These are phyloP conservation scores for Entomortierella beljakovae DNA, from an alignment of 192 early-diverging fungal genomes.

Conservation along the genomic window DNA sequence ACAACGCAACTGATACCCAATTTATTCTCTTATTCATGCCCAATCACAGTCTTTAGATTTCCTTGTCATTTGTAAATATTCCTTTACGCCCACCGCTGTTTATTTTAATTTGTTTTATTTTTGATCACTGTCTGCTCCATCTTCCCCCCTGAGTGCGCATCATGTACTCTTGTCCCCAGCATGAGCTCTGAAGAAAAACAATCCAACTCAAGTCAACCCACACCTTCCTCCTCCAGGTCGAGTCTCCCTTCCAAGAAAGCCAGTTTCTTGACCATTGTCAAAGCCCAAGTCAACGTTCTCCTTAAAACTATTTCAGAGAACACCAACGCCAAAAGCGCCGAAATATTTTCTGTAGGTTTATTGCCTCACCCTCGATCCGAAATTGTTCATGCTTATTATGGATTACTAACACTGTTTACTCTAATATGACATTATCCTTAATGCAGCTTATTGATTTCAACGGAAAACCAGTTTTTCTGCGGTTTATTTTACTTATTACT, in stretches of 20 bases:
- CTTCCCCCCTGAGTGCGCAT: conserved; percentile 32
- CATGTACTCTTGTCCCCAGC: conserved; percentile 61
- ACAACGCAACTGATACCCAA: background rate
- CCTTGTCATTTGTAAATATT: background rate
- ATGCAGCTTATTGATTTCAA: conserved; percentile 61
- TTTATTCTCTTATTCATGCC: background rate
- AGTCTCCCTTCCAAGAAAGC: conserved; percentile 58
- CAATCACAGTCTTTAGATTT: background rate
- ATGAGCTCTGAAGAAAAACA: conserved; percentile 70
- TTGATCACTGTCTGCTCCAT: background rate
- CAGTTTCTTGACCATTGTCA: conserved; percentile 65
- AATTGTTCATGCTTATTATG: background rate
- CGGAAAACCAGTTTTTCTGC: conserved; percentile 62
- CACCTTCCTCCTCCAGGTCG: conserved; percentile 59
- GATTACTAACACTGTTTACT: background rate
- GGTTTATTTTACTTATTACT: conserved; percentile 59
- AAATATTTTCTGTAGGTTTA: conserved; percentile 62
- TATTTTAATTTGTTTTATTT: background rate
- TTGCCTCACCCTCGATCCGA: background rate
- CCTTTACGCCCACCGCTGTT: background rate
- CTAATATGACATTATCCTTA: background rate
- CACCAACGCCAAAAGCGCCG: conserved; percentile 62
- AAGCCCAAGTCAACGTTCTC: conserved; percentile 67
- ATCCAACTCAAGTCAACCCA: conserved; percentile 54
- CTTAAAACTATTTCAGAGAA: conserved; percentile 64